Evolutionary conservation across 768 basidiomycete genomes (phyloP).

Genomic region (Leccinum barrowsii): DNA sequence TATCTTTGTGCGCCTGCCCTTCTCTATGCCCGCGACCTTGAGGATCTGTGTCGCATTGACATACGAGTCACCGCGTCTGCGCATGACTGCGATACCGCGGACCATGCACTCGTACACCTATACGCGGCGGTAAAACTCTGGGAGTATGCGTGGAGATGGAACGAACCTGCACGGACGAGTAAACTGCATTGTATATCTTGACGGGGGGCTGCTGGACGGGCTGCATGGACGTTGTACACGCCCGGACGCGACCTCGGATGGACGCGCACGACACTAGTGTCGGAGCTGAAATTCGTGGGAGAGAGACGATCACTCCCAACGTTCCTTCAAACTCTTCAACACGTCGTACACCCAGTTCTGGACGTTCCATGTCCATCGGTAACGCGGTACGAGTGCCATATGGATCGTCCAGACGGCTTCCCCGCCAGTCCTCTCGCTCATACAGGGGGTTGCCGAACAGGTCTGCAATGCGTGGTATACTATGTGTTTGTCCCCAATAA

Average conservation of each 20-base stretch:
- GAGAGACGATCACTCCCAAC: not conserved
- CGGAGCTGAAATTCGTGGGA: conserved; percentile 33
- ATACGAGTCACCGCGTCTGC: conserved; percentile 88
- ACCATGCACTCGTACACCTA: conserved; percentile 98
- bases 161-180: conserved; percentile 80
- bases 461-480: too few species aligned
- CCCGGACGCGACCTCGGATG: conserved; percentile 27
- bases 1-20: conserved; percentile 94
- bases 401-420: conserved; percentile 13
- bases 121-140: not conserved
- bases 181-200: conserved; percentile 92
- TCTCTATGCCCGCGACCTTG: conserved; percentile 97
- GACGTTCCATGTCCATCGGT: conserved; percentile 21
- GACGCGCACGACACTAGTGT: conserved; percentile 26
- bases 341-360: conserved; percentile 30
- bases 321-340: conserved; percentile 10
- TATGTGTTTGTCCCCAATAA: too few species aligned
- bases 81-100: conserved; percentile 97
- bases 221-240: conserved; percentile 22
- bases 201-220: conserved; percentile 50
- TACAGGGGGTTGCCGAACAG: not conserved
- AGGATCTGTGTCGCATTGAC: conserved; percentile 99
- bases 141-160: not conserved
- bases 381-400: conserved; percentile 18
- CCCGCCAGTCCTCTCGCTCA: conserved; percentile 22